phyloP scores from a whole-genome alignment of 192 early-diverging fungal genomes.

The Rhizoclosmatium globosum region DNA sequence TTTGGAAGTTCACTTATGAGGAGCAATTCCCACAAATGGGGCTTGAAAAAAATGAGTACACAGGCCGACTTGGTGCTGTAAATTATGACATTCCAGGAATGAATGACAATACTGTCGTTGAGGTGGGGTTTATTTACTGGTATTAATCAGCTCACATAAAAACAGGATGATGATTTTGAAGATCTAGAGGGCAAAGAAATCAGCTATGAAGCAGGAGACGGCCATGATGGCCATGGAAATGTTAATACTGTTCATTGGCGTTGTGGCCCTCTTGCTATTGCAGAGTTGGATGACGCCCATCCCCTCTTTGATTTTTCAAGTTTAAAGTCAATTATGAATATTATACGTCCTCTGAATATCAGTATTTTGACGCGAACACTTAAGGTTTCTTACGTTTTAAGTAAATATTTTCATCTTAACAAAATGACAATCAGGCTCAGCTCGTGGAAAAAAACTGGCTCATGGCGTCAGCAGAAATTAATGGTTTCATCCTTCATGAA shows the following conservation, averaged over 20 bases:
- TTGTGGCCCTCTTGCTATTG: conserved; percentile 56
- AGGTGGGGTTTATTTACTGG: conserved; percentile 35
- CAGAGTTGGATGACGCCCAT: conserved; percentile 55
- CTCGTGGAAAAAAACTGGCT: conserved; percentile 57
- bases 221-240: conserved; percentile 22
- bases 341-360: conserved; percentile 38
- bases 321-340: conserved; percentile 40
- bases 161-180: conserved; percentile 58
- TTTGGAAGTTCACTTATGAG: conserved; percentile 52
- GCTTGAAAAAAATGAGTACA: conserved; percentile 51
- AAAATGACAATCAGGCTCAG: conserved; percentile 43
- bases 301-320: conserved; percentile 46
- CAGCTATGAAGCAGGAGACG: conserved; percentile 32
- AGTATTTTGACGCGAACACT: conserved; percentile 41
- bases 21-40: conserved; percentile 55
- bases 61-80: conserved; percentile 49
- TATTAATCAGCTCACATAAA: not conserved
- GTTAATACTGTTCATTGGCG: conserved; percentile 36
- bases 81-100: conserved; percentile 60
- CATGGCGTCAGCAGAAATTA: conserved; percentile 52
- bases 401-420: not conserved
- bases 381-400: conserved; percentile 37
- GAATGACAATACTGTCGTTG: conserved; percentile 48
- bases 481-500: conserved; percentile 48
- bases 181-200: conserved; percentile 40